A percentile compares a stretch with the other conserved stretches of the same genome.
These are phyloP conservation scores for Aspergillus transmontanensis DNA, from an alignment of 2,329 filamentous ascomycete genomes.

Conservation along the genomic window DNA sequence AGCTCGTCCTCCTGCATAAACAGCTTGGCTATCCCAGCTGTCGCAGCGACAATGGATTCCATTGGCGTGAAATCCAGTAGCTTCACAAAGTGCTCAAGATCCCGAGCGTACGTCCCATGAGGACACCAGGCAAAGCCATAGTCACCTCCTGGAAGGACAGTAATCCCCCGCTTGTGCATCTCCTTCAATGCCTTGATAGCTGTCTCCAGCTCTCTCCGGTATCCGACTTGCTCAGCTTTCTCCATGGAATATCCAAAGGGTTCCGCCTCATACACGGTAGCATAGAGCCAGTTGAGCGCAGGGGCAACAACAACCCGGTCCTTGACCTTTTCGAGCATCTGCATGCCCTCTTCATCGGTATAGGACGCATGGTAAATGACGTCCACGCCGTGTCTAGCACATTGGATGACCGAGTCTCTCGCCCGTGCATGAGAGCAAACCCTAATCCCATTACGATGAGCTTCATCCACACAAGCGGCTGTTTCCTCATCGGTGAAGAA, in stretches of 20 bases:
- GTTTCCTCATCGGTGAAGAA: constrained; percentile 53
- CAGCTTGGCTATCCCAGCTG: constrained; percentile 42
- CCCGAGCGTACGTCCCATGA: constrained; percentile 52
- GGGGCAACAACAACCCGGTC: constrained; percentile 46
- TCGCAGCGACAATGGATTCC: constrained; percentile 50
- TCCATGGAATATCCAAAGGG: constrained; percentile 47
- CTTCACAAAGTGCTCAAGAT: constrained; percentile 51
- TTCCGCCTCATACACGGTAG: constrained; percentile 41
- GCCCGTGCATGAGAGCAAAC: constrained; percentile 51
- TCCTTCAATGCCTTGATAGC: constrained; percentile 45
- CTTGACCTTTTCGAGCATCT: constrained; percentile 41
- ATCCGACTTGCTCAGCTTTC: constrained; percentile 49
- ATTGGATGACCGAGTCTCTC: constrained; percentile 49
- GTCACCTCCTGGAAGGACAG: constrained; percentile 50
- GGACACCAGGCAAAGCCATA: constrained; percentile 54
- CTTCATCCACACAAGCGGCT: constrained; percentile 52
- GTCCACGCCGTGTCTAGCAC: constrained; percentile 48
- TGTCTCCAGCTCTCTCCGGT: constrained; percentile 45
- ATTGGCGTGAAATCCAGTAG: constrained; percentile 49
- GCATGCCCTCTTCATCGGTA: constrained; percentile 43
- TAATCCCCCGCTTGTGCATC: constrained; percentile 50
- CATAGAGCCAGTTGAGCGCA: constrained; percentile 48
- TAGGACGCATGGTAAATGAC: constrained; percentile 53
- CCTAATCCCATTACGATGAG: constrained; percentile 34
- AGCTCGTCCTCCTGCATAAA: constrained; percentile 42